Conservation (phyloP, 1,284 basidiomycete genomes). For the Vanrija humicola region DNA sequence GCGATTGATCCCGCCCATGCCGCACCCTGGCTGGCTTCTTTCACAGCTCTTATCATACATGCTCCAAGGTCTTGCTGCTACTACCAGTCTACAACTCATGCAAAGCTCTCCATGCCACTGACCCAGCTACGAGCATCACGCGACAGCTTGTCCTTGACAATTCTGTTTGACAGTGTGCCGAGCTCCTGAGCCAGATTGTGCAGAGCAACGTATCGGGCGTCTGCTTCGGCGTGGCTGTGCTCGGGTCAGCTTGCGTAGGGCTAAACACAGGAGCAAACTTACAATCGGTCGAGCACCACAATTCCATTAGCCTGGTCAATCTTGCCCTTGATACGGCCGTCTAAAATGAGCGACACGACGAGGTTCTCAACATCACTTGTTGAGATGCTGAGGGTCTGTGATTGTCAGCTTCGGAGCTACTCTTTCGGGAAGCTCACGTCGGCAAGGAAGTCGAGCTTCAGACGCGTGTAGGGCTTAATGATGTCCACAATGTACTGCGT, state of each 20-base stretch:
- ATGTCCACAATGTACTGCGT: constrained; percentile 97
- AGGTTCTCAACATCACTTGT: constrained; percentile 86
- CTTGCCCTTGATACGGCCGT: constrained; percentile 88
- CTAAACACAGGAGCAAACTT: constrained; percentile 30
- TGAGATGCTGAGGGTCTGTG: constrained; percentile 85
- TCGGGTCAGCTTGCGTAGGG: background rate
- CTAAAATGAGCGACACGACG: constrained; percentile 86
- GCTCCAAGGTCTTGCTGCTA: background rate
- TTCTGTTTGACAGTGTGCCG: constrained; percentile 46
- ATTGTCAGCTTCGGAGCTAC: constrained; percentile 3
- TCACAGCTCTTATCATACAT: background rate
- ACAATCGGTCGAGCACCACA: constrained; percentile 85
- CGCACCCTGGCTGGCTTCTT: no score
- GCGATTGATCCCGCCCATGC: no score
- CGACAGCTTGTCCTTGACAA: constrained; percentile 33
- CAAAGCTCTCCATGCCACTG: constrained; percentile 13
- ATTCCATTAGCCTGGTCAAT: constrained; percentile 94
- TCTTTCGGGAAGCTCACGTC: constrained; percentile 55
- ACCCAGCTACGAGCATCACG: constrained; percentile 11
- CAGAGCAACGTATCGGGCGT: constrained; percentile 75
- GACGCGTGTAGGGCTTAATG: constrained; percentile 91
- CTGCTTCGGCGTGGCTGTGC: constrained; percentile 71
- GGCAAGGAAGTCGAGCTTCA: constrained; percentile 86
- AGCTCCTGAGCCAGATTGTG: constrained; percentile 75
- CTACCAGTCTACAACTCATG: constrained; percentile 14